phyloP scores from a whole-genome alignment of 225 moss, liverwort and hornwort genomes.

The Antitrichia curtipendula region DNA sequence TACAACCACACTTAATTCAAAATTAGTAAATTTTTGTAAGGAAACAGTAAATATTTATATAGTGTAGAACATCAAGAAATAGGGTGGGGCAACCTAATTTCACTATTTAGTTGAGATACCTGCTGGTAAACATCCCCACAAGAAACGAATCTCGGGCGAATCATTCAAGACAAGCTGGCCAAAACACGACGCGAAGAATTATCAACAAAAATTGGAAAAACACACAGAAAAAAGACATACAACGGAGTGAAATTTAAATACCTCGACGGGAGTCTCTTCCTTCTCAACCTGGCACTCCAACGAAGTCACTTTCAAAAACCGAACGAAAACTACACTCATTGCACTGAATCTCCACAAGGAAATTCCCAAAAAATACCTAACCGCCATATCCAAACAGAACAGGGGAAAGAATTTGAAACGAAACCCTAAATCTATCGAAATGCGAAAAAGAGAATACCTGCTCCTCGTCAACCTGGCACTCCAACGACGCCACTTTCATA shows the following conservation, averaged over 20 bases:
- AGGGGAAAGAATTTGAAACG: background rate
- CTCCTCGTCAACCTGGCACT: background rate
- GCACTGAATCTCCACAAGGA: background rate
- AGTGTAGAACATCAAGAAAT: too few relatives aligned
- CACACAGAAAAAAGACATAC: background rate
- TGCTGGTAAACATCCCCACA: background rate
- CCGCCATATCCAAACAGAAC: background rate
- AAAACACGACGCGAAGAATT: background rate
- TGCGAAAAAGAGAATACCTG: background rate
- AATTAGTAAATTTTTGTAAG: too few relatives aligned
- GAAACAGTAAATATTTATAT: too few relatives aligned
- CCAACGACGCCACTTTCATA: background rate
- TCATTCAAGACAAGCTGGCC: background rate
- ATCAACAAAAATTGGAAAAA: background rate
- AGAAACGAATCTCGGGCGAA: background rate
- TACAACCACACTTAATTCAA: too few relatives aligned
- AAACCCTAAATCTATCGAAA: conserved; percentile 4
- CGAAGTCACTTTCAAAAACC: background rate
- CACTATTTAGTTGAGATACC: background rate
- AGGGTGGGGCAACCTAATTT: too few relatives aligned
- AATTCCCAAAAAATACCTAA: background rate
- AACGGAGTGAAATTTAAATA: background rate
- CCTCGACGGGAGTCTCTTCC: background rate
- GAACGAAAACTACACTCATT: background rate
- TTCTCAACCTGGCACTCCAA: conserved; percentile 8